Evolutionary conservation across 106 monocot genomes (phyloP).

Genomic region (Narthecium ossifragum): DNA sequence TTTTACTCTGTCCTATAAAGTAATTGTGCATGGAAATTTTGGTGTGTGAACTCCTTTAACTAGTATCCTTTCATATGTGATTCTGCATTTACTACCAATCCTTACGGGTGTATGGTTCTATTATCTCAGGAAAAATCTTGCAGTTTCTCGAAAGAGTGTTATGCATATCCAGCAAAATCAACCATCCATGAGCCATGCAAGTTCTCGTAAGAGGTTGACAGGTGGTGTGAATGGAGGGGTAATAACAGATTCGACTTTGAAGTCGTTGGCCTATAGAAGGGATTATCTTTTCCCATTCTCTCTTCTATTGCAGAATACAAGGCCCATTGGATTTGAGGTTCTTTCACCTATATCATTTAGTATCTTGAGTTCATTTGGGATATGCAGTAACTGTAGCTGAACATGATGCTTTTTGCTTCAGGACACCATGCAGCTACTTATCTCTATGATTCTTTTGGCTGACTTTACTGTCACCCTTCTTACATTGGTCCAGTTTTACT

Average conservation of each 20-base stretch:
- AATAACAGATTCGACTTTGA: conserved; percentile 63
- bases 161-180: conserved; percentile 42
- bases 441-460: conserved; percentile 62
- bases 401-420: conserved; percentile 28
- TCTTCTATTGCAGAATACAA: conserved; percentile 68
- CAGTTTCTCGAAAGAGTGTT: conserved; percentile 16
- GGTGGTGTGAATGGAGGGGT: conserved; percentile 81
- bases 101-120: too few species aligned
- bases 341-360: neutral
- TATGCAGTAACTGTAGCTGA: neutral
- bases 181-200: conserved; percentile 25
- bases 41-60: neutral
- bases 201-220: conserved; percentile 62
- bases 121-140: conserved; percentile 35
- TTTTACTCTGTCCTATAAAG: too few species aligned
- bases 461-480: conserved; percentile 75
- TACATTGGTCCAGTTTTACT: conserved; percentile 68
- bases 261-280: conserved; percentile 53
- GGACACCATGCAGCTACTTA: conserved; percentile 78
- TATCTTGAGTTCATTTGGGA: neutral
- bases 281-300: conserved; percentile 77
- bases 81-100: too few species aligned
- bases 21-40: neutral
- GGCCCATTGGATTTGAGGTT: conserved; percentile 77
- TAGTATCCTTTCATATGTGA: neutral